Evolutionary conservation across 116 monocot species (phyloP), one percentile per base, ranked within the genome.

Genomic region (Trichopus zeylanicus): DNA sequence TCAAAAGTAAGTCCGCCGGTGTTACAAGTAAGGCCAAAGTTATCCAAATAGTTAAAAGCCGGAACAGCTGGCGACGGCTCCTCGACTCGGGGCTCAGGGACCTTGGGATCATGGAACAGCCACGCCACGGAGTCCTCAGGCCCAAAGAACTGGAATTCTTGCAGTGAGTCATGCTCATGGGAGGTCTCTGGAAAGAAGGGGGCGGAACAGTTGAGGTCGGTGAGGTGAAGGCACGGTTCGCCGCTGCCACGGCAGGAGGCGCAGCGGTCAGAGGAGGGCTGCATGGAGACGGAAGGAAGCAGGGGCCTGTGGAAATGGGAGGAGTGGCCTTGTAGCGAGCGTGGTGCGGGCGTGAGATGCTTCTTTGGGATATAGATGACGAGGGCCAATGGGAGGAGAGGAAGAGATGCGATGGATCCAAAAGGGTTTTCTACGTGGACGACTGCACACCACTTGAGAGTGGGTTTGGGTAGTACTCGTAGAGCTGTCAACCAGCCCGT

Each of bases 101-200:
- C 6, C 53, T 53, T 64, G 4, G 65, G 56, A 1, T 69, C 81
- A 26, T 62, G 31, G 31, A 73, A 61, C 28, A 81, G 62, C 77
- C 77, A 82, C 2, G 62, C 66, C n/a, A 57, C 82, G 7, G 60
- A 24, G 52, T 62, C 63, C 7, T 63, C 70, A 13, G 46, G 68
- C 20, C 72, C 73, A 25, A 76, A 73, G 65, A 81, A 81, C 47
- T 73, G 81, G 62, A 81, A 81, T 76, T 81, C 81, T 1, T 70
- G 76, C 15, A 69, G 26, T 2, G 48, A 62, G 1, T 30, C 56
- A 1, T n/a, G 27, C 32, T 34, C 69, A 16, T 35, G 63, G n/a
- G 31, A 27, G 18, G 27, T 25, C 4, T 38, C 66, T 8, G 39
- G 19, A 38, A 73, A 70, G 55, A 54, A 30, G 35, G 62, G 59